These are phyloP conservation scores for Carex arenaria DNA, from an alignment of 202 grass and related monocot species.

Conservation along the genomic window DNA sequence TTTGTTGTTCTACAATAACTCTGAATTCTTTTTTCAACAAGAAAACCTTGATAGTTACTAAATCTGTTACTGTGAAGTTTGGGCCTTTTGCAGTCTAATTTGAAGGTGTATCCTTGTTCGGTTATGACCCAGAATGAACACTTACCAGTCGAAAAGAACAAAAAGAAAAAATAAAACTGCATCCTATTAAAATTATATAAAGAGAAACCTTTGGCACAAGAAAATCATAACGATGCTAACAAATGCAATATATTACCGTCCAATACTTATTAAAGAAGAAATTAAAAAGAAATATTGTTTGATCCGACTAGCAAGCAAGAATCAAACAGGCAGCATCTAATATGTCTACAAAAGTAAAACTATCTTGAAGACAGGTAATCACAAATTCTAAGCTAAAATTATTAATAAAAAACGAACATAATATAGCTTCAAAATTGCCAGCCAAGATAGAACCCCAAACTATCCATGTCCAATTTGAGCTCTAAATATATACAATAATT, in stretches of 20 bases:
- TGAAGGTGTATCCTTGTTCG: neutral
- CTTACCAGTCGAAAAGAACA: neutral
- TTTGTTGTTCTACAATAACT: neutral
- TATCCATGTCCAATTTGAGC: neutral
- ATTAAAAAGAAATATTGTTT: neutral
- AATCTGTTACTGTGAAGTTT: neutral
- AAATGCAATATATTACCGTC: neutral
- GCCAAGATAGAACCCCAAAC: slow-evolving; percentile 9
- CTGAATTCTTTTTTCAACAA: neutral
- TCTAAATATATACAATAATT: slow-evolving; percentile 28
- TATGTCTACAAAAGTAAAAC: neutral
- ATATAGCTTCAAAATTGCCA: slow-evolving; percentile 22
- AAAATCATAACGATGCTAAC: neutral
- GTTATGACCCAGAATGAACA: neutral
- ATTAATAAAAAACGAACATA: slow-evolving; percentile 13
- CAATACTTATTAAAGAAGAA: neutral
- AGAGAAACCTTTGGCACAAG: neutral
- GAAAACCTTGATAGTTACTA: neutral
- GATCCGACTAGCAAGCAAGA: neutral
- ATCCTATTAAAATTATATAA: neutral
- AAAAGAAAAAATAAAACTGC: neutral
- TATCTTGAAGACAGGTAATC: neutral
- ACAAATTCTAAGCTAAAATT: slow-evolving; percentile 7
- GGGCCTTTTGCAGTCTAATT: too few relatives aligned
- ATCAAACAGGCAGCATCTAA: neutral